These are phyloP conservation scores for Niveomyces coronatus DNA, from an alignment of 2,329 filamentous ascomycete genomes.

Conservation along the genomic window DNA sequence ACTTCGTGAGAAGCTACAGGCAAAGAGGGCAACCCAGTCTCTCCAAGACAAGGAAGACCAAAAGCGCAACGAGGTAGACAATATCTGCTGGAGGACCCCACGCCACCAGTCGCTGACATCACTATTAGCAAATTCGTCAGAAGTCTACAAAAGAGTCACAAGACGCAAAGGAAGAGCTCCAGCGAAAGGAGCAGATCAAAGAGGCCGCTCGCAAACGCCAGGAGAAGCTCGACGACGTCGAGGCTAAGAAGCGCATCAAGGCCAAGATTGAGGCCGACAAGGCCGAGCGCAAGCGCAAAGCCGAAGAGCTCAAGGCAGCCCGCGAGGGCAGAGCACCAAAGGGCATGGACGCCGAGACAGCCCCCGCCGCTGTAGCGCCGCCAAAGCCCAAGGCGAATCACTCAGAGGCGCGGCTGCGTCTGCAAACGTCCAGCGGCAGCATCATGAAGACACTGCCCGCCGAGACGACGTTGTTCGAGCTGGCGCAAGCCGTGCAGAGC, in stretches of 20 bases:
- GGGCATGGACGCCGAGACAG: constrained; percentile 28
- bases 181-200: constrained; percentile 83
- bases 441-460: constrained; percentile 81
- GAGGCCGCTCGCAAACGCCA: constrained; percentile 76
- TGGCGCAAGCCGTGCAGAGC: constrained; percentile 62
- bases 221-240: constrained; percentile 78
- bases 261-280: constrained; percentile 94
- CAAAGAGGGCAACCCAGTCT: constrained; percentile 59
- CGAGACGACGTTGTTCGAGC: constrained; percentile 86
- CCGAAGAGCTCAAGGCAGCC: constrained; percentile 74
- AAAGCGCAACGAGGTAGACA: constrained; percentile 72
- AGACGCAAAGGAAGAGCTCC: constrained; percentile 80
- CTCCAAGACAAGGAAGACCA: constrained; percentile 69
- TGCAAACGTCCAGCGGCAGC: constrained; percentile 66
- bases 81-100: not conserved
- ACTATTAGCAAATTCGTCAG: constrained; percentile 52
- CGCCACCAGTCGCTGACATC: constrained; percentile 8
- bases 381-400: constrained; percentile 59
- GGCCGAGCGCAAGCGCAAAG: constrained; percentile 74
- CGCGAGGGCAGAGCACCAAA: constrained; percentile 61
- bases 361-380: constrained; percentile 32
- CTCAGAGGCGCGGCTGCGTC: constrained; percentile 68
- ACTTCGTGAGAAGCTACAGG: constrained; percentile 58
- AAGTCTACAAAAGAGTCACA: constrained; percentile 87
- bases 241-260: constrained; percentile 80